These are phyloP conservation scores for Xylaria sp. DNA, from an alignment of 2,329 filamentous ascomycete genomes.

Conservation along the genomic window DNA sequence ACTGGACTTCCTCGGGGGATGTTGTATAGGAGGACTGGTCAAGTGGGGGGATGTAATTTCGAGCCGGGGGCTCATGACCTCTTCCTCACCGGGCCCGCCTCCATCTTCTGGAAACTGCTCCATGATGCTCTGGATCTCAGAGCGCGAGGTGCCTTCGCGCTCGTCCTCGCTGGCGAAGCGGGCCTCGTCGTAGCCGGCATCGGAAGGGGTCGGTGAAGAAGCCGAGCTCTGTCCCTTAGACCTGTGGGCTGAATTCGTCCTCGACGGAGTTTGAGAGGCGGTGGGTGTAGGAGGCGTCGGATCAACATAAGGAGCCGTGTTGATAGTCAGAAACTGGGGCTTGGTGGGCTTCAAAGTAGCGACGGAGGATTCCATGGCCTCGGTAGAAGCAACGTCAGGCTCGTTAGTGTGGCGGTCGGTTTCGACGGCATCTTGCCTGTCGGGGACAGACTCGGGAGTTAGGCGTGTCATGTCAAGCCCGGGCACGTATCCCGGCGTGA, in stretches of 20 bases:
- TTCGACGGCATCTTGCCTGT: slow-evolving; percentile 9
- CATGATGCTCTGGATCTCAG: slow-evolving; percentile 98
- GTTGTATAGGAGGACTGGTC: slow-evolving; percentile 69
- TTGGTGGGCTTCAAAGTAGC: slow-evolving; percentile 61
- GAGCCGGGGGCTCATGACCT: slow-evolving; percentile 91
- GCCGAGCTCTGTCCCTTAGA: slow-evolving; percentile 57
- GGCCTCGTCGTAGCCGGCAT: slow-evolving; percentile 68
- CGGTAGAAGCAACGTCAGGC: slow-evolving; percentile 22
- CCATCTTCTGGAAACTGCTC: slow-evolving; percentile 87
- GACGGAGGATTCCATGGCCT: slow-evolving; percentile 58
- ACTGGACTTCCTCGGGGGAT: slow-evolving; percentile 87
- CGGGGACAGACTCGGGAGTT: not conserved
- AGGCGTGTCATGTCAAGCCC: slow-evolving; percentile 16
- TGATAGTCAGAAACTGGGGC: slow-evolving; percentile 60
- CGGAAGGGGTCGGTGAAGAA: slow-evolving; percentile 65
- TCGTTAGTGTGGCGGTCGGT: slow-evolving; percentile 10
- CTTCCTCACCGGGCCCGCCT: slow-evolving; percentile 77
- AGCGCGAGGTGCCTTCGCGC: slow-evolving; percentile 75
- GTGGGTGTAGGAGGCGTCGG: slow-evolving; percentile 68
- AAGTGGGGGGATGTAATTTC: slow-evolving; percentile 85
- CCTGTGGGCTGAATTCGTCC: slow-evolving; percentile 67
- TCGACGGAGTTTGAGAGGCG: slow-evolving; percentile 66
- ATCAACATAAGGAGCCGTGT: slow-evolving; percentile 63
- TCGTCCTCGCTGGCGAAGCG: slow-evolving; percentile 69
- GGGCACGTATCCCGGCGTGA: not conserved